phyloP scores from a whole-genome alignment of 2,329 filamentous ascomycete species.

The Penicillium janthinellum region DNA sequence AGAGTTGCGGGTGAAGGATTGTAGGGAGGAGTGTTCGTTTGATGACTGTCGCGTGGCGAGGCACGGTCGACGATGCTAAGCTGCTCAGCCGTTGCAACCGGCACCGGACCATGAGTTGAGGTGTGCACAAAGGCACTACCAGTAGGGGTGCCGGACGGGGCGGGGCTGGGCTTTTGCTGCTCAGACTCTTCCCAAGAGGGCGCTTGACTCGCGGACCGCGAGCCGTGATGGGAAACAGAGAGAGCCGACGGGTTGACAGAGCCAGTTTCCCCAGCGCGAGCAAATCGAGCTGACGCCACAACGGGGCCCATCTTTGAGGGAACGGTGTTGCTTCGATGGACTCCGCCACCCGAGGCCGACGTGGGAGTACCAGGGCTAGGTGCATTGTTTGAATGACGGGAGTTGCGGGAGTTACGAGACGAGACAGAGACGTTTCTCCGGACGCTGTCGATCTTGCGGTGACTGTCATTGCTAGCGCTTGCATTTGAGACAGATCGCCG shows the following conservation, averaged over 20 bases:
- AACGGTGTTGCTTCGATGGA: constrained; percentile 86
- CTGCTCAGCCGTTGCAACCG: constrained; percentile 24
- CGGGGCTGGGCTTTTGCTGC: constrained; percentile 8
- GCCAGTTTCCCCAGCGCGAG: constrained; percentile 55
- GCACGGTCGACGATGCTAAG: constrained; percentile 18
- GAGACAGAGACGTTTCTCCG: constrained; percentile 90
- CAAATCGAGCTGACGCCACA: constrained; percentile 67
- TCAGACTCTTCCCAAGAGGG: constrained; percentile 26
- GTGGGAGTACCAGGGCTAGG: constrained; percentile 67
- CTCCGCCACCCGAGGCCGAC: constrained; percentile 57
- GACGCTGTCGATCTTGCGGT: constrained; percentile 74
- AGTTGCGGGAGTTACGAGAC: constrained; percentile 79
- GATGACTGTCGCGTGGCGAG: constrained; percentile 46
- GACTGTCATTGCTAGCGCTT: constrained; percentile 84
- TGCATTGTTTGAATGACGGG: constrained; percentile 70
- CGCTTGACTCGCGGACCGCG: constrained; percentile 34
- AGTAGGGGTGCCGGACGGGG: constrained; percentile 16
- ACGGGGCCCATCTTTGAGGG: constrained; percentile 86
- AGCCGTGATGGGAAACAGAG: constrained; percentile 33
- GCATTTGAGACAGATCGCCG: constrained; percentile 81
- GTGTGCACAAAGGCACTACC: constrained; percentile 34
- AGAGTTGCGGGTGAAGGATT: constrained; percentile 43
- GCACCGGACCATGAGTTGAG: constrained; percentile 36
- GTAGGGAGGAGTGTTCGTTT: constrained; percentile 24
- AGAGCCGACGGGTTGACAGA: constrained; percentile 49